Evolutionary conservation across 2,329 filamentous ascomycete genomes (phyloP), one percentile per base, ranked within the genome.

Genomic region (Coniochaeta sp.): DNA sequence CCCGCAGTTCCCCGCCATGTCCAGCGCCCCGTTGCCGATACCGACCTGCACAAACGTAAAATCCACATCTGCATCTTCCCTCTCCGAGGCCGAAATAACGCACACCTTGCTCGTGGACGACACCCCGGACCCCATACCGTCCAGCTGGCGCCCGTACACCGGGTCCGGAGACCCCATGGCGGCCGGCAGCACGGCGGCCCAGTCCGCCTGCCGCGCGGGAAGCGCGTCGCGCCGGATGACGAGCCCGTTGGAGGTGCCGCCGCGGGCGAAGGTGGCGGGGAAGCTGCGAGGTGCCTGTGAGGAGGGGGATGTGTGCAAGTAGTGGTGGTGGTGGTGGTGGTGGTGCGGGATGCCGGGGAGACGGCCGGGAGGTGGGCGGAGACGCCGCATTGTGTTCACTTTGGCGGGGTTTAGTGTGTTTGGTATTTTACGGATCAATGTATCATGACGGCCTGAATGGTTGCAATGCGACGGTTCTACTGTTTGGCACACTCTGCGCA

Each of bases 31-130:
- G 65, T 87, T 79, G 58, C 81, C 81, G 59, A 91, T 81, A 2
- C 88, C 88, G 7, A 91, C 75, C 42, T 87, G 84, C 1, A 88
- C 82, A 68, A 91, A 91, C 0, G 88, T 91, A 67, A 88, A 91
- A 14, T 67, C 65, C 12, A 69, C 62, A 14, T 66, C 65, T 36
- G 63, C 64, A 22, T 64, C 62, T 1, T 22, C 54, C 34, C 63
- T 55, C 1, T 32, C n/a, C 22, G 63, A 57, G 0, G 75, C 74
- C 2, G 80, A 81, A 1, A 92, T 78, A 1, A 92, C 77, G 71
- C 88, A 89, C 19, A 91, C 78, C 71, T 92, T 92, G 60, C 84
- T 88, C 2, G 89, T 81, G 50, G 83, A 87, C 10, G 86, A 89
- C 59, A 88, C 77, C 4, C 88, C 88, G 0, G 84, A 87, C 2